phyloP scores from a whole-genome alignment of 2,329 filamentous ascomycete species.

The Westerdykella sp. region DNA sequence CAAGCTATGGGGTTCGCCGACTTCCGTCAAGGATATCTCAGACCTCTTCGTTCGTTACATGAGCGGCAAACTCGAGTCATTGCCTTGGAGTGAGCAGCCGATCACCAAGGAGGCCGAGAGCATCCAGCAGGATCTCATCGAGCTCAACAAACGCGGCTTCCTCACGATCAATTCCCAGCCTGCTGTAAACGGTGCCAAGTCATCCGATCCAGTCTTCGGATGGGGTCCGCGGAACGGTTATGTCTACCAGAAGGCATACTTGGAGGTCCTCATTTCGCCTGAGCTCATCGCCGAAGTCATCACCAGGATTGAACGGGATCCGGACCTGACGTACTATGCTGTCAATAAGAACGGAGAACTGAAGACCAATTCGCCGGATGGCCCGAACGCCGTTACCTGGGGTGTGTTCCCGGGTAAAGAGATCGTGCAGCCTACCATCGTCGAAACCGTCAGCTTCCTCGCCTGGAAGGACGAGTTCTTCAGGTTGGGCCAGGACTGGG shows the following conservation, averaged over 20 bases:
- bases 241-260: constrained; percentile 96
- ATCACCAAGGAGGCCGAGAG: constrained; percentile 75
- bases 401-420: constrained; percentile 98
- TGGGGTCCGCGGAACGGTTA: constrained; percentile 96
- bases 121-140: constrained; percentile 70
- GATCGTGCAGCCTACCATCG: constrained; percentile 99
- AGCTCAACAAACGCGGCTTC: constrained; percentile 78
- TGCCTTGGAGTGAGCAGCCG: constrained; percentile 91
- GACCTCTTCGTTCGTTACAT: constrained; percentile 82
- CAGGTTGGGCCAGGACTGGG: constrained; percentile 87
- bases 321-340: constrained; percentile 88
- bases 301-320: constrained; percentile 66
- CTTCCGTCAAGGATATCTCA: constrained; percentile 71
- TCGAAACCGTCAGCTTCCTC: constrained; percentile 94
- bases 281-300: constrained; percentile 72
- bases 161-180: constrained; percentile 98
- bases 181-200: constrained; percentile 84
- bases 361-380: constrained; percentile 78
- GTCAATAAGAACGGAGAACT: constrained; percentile 78
- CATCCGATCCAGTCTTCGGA: constrained; percentile 76
- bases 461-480: constrained; percentile 99
- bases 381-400: constrained; percentile 98
- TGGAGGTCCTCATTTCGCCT: constrained; percentile 83
- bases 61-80: constrained; percentile 67
- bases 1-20: constrained; percentile 87